Conservation (phyloP, 768 basidiomycete genomes). For the Melanogaster broomeanus region DNA sequence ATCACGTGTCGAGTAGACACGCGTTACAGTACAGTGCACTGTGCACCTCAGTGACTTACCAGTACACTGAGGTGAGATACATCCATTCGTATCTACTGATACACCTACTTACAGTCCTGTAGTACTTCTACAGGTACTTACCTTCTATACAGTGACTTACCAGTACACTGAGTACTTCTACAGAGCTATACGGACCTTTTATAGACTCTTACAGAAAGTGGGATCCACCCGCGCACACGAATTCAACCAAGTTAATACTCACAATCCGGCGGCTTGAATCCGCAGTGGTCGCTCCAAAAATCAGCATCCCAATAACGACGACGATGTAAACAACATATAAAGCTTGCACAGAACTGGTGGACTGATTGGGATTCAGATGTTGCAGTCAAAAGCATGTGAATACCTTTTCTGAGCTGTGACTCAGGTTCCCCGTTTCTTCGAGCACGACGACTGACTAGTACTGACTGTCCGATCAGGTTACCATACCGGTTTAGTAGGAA, state of each 20-base stretch:
- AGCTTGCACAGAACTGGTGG: slow-evolving; percentile 12
- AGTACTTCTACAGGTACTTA: too few species aligned
- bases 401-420: slow-evolving; percentile 3
- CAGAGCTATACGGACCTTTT: too few species aligned
- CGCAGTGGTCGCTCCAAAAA: neutral
- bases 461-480: slow-evolving; percentile 17
- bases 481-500: slow-evolving; percentile 20
- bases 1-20: too few species aligned
- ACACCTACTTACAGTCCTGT: too few species aligned
- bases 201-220: too few species aligned
- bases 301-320: slow-evolving; percentile 2
- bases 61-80: too few species aligned
- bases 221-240: neutral
- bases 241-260: neutral
- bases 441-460: slow-evolving; percentile 1
- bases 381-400: neutral
- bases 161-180: too few species aligned
- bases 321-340: slow-evolving; percentile 8
- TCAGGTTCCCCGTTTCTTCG: slow-evolving; percentile 3
- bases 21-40: too few species aligned
- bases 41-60: too few species aligned
- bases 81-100: too few species aligned
- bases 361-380: neutral
- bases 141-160: too few species aligned
- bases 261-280: too few species aligned